These are phyloP conservation scores for Craterostigma plantagineum DNA, from an alignment of 257 asterid species.

Conservation along the genomic window DNA sequence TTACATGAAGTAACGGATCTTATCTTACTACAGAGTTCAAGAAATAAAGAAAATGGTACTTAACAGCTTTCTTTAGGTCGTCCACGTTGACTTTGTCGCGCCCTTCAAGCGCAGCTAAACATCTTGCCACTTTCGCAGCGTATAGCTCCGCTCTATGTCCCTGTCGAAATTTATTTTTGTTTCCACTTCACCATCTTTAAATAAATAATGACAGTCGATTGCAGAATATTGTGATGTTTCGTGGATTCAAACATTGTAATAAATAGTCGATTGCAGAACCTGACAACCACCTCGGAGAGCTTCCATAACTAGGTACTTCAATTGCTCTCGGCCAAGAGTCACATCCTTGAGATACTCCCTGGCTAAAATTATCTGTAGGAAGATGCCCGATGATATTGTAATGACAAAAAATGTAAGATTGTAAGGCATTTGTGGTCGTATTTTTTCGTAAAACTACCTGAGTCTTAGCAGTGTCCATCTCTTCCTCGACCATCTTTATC, in stretches of 20 bases:
- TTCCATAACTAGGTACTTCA: slow-evolving; percentile 84
- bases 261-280: slow-evolving; percentile 36
- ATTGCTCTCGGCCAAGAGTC: slow-evolving; percentile 60
- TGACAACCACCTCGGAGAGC: slow-evolving; percentile 97
- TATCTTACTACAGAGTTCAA: background rate
- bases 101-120: slow-evolving; percentile 94
- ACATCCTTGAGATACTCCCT: slow-evolving; percentile 95
- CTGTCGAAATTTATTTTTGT: slow-evolving; percentile 23
- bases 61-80: slow-evolving; percentile 98
- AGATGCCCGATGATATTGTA: slow-evolving; percentile 9
- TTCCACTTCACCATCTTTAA: background rate
- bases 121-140: slow-evolving; percentile 91
- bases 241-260: background rate
- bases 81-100: slow-evolving; percentile 81
- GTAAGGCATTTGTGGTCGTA: no score
- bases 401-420: background rate
- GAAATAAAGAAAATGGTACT: slow-evolving; percentile 18
- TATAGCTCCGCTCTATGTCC: slow-evolving; percentile 96
- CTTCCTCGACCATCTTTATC: slow-evolving; percentile 82
- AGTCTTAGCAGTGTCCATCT: slow-evolving; percentile 72
- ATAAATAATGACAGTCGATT: background rate
- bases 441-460: slow-evolving; percentile 37
- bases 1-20: background rate
- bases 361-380: slow-evolving; percentile 95
- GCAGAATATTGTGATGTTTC: background rate